phyloP scores from a whole-genome alignment of 441 rosid species.

The Theobroma grandiflorum region DNA sequence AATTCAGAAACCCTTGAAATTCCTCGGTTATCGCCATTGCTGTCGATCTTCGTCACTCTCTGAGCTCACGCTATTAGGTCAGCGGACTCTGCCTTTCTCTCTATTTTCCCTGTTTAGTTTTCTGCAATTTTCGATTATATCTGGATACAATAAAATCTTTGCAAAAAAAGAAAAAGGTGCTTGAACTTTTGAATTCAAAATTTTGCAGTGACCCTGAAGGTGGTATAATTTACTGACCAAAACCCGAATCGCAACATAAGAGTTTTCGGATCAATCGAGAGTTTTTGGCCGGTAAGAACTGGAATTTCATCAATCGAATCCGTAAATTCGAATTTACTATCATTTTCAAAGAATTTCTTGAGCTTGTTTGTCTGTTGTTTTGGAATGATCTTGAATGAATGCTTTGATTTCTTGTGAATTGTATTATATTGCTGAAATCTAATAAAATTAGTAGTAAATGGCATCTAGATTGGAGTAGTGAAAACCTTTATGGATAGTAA shows the following conservation, averaged over 20 bases:
- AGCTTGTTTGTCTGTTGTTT: constrained; percentile 1
- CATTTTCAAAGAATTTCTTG: background rate
- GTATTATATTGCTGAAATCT: constrained; percentile 5
- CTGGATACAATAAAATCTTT: background rate
- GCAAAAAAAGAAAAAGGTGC: background rate
- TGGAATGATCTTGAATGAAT: background rate
- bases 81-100: background rate
- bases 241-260: background rate
- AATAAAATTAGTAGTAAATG: background rate
- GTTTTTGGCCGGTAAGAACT: background rate
- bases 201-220: constrained; percentile 12
- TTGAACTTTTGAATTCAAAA: constrained; percentile 3
- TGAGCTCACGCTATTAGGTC: background rate
- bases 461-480: background rate
- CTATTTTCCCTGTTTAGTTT: background rate
- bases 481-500: background rate
- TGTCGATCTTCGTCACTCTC: background rate
- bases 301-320: constrained; percentile 1
- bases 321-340: background rate
- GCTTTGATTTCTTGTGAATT: background rate
- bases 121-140: background rate
- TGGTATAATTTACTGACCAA: background rate
- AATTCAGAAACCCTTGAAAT: background rate
- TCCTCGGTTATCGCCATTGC: background rate
- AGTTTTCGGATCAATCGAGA: background rate